Evolutionary conservation across 163 green algal species (phyloP), one percentile per base, ranked within the genome.

Genomic region (Scenedesmus sp.): DNA sequence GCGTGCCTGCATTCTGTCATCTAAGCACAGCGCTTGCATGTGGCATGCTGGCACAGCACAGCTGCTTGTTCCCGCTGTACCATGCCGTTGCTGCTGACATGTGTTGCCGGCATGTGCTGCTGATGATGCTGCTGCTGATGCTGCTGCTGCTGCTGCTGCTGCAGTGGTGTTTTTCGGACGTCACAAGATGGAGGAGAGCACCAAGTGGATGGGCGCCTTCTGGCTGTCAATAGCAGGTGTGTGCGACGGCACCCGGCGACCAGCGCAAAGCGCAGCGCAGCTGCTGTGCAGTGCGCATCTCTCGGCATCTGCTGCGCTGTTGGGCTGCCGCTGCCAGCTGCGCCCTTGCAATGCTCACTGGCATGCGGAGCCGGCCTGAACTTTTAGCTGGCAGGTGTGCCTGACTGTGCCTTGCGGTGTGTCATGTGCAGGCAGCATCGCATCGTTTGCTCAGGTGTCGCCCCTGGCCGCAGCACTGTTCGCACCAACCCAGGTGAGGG

Each of bases 131-230:
- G 61, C 61, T 73, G 24, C 61, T 73, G 24, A 7, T 76, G 65
- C 65, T 76, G 65, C 65, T 40, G 65, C 65, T 37, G 65, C 65
- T 76, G 40, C 35, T 78, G 44, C 61, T 83, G n/a, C 43, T 92
- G 85, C 88, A 94, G 94, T 96, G 24, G 91, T 95, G 20, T 97
- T 97, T 89, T 96, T 97, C 59, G 94, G 94, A 4, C 89, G 82
- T 51, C 94, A 92, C 18, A 84, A 96, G 83, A 76, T 97, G 72
- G 81, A 94, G 82, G 80, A 81, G 16, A 95, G 92, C 73, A 61
- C 95, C 6, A 92, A 91, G 0, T 95, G 93, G 94, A 97, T 97
- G 95, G 94, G 91, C 30, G 90, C 94, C 6, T 97, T 97, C 91
- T 97, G 95, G 95, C 46, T 79, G 0, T 93, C 56, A 49, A 94